Base-by-base conservation (phyloP, 768 basidiomycete species). In the Agrocybe pediades region DNA sequence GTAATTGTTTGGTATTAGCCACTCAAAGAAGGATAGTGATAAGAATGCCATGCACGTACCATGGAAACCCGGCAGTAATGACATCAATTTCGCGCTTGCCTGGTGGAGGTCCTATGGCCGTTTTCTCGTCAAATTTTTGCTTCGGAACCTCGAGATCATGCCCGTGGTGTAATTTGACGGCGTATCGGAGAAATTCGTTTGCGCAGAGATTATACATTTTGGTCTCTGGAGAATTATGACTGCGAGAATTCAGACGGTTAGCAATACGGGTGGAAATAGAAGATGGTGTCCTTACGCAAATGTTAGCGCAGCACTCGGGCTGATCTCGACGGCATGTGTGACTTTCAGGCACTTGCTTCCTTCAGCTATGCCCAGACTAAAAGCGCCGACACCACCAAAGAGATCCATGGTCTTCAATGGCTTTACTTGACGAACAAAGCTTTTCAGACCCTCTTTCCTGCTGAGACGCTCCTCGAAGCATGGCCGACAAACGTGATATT, bases 11-110 rank as follows among this genome's bases (percentile, higher is more conserved):
- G 6, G 29, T 36, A 29, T 45, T 29, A 46, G 43, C 9, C 9
- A 25, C 9, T 41, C 41, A 6, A 24, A 54, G 11, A 27, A 24
- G 17, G 43, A 26, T 24, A 24, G 17, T 57, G 15, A 30, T n/a
- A n/a, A n/a, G n/a, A n/a, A n/a, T n/a, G n/a, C n/a, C 39, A 54
- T 13, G 8, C 9, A 50, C 59, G 33, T 59, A 86, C 90, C 91
- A 93, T 29, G 91, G 91, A 58, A 92, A 88, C 0, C 92, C 91
- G 16, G 84, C 79, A 11, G 81, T 69, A 13, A 92, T 74, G 24
- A 84, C 76, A 46, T 90, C 80, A 49, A 88, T 79, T 2, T 83
- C 76, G 5, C 74, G 80, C 6, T 77, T 78, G 39, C 69, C 69
- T 2, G 83, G 82, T 9, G 78, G 80, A 2, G 62, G 61, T 2